A percentile compares a stretch with the other conserved stretches of the same genome.
Conservation (phyloP, 345 rosid genomes). For the Kandelia obovata region DNA sequence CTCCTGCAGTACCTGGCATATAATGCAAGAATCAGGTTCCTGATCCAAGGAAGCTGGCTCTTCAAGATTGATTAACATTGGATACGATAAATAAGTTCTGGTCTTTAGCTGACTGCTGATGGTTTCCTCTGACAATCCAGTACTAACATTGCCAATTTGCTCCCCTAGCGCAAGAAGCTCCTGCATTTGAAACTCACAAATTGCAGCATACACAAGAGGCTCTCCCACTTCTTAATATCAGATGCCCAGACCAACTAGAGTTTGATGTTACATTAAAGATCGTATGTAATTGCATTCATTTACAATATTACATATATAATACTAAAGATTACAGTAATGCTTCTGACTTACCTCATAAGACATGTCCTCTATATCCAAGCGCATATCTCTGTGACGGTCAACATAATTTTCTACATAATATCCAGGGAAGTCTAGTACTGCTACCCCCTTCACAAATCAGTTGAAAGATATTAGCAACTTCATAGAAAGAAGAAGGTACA, state of each 20-base stretch:
- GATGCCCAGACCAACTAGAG: too few species aligned
- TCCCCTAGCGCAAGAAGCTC: conserved; percentile 86
- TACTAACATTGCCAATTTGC: conserved; percentile 69
- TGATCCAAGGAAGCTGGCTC: conserved; percentile 50
- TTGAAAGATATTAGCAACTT: conserved; percentile 10
- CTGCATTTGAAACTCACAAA: conserved; percentile 28
- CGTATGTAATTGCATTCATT: too few species aligned
- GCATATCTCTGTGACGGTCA: conserved; percentile 87
- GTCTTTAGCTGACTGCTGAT: conserved; percentile 43
- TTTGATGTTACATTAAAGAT: too few species aligned
- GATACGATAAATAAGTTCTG: conserved; percentile 35
- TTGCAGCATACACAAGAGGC: too few species aligned
- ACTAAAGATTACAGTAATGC: too few species aligned
- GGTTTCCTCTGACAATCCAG: conserved; percentile 72
- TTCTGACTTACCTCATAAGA: conserved; percentile 63
- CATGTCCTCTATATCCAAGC: conserved; percentile 88
- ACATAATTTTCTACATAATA: conserved; percentile 43
- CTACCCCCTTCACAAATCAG: conserved; percentile 53
- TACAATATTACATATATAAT: too few species aligned
- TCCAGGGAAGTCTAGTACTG: conserved; percentile 50
- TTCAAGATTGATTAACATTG: conserved; percentile 49
- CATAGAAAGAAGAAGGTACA: background rate
- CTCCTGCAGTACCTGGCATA: conserved; percentile 68
- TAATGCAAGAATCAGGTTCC: conserved; percentile 67
- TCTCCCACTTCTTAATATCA: too few species aligned